Evolutionary conservation across 208 protist species (phyloP).

Genomic region (Wallacemonas sp.): DNA sequence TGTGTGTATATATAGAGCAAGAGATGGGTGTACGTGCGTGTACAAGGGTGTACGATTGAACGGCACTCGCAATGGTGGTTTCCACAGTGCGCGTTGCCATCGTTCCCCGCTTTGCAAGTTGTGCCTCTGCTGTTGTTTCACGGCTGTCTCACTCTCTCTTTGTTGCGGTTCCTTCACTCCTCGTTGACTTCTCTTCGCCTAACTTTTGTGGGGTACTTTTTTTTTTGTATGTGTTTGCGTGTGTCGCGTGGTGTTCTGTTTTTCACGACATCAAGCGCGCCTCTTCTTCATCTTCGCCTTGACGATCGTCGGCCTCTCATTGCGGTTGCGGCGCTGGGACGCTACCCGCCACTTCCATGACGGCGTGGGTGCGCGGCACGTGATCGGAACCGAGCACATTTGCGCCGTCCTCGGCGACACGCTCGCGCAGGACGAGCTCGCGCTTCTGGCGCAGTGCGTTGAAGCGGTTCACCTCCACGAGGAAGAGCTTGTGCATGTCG

Average conservation of each 20-base stretch:
- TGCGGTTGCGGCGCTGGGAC: conserved; percentile 21
- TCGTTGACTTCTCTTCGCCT: no score
- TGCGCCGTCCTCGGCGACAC: conserved; percentile 37
- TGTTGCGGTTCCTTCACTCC: no score
- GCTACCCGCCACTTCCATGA: conserved; percentile 79
- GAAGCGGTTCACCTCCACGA: conserved; percentile 71
- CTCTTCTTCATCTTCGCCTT: no score
- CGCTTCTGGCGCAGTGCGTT: conserved; percentile 58
- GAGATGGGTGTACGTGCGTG: background rate
- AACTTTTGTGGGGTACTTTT: background rate
- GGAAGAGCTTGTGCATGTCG: conserved; percentile 77
- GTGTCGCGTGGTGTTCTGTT: conserved; percentile 2
- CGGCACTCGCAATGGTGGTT: no score
- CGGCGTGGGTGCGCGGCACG: conserved; percentile 77
- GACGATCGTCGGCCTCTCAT: no score
- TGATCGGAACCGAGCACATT: conserved; percentile 64
- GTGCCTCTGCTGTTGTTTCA: no score
- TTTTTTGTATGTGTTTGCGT: conserved; percentile 8
- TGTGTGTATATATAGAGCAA: no score
- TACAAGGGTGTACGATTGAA: background rate
- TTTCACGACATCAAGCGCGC: no score
- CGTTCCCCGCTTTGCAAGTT: no score
- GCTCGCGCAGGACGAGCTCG: conserved; percentile 51
- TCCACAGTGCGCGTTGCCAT: no score
- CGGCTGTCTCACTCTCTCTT: no score